phyloP scores from a whole-genome alignment of 805 yeast genomes.

The Candida sonorensis region DNA sequence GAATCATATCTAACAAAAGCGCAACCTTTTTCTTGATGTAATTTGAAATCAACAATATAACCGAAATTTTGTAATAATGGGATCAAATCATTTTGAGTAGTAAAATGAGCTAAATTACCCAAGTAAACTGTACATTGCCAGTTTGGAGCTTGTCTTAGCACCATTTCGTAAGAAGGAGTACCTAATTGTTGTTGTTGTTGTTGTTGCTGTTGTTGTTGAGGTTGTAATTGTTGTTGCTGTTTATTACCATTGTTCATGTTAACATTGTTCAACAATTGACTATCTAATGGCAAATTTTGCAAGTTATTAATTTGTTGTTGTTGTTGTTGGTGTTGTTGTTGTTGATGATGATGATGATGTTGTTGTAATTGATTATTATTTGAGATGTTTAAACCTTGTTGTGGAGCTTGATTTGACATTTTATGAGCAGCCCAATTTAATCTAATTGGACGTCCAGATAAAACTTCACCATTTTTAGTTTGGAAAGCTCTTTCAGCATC shows the following conservation, averaged over 20 bases:
- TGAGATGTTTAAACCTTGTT: conserved; percentile 13
- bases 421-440: conserved; percentile 86
- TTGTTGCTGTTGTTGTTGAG: conserved; percentile 1
- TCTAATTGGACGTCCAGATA: conserved; percentile 72
- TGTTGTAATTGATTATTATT: conserved; percentile 1
- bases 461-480: conserved; percentile 64
- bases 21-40: conserved; percentile 77
- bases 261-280: too few species aligned
- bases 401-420: conserved; percentile 30
- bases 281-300: too few species aligned
- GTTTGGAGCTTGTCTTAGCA: conserved; percentile 70
- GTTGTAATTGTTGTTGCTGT: conserved; percentile 1
- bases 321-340: conserved; percentile 17
- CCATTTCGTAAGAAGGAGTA: conserved; percentile 49
- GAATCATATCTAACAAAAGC: conserved; percentile 84
- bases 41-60: conserved; percentile 71
- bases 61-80: conserved; percentile 78
- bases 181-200: conserved; percentile 8
- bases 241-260: conserved; percentile 7
- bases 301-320: conserved; percentile 3
- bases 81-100: conserved; percentile 64
- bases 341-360: conserved; percentile 11
- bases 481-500: conserved; percentile 73
- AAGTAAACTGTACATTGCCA: conserved; percentile 84
- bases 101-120: conserved; percentile 76